Evolutionary conservation across 108 stramenopile species (phyloP), one percentile per base, ranked within the genome.

Genomic region (Nannochloropsis gaditana): DNA sequence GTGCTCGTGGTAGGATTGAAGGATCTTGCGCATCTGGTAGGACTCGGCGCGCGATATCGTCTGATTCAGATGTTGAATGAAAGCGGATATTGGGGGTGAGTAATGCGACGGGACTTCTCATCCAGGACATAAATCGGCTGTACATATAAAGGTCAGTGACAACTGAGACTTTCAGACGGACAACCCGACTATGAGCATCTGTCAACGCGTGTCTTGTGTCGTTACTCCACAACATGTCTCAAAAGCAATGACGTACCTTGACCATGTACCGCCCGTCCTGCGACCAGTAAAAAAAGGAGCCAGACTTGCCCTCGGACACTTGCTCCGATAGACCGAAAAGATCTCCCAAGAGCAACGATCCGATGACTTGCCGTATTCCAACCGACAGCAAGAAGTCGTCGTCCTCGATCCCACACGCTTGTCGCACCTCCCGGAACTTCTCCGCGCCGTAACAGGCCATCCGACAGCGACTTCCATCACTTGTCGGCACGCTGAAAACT

Each of bases 381-480:
- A 73, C 59, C 19, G 59, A 73, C 59, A 73, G n/a, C 59, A 73
- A 73, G n/a, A 73, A 73, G n/a, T 73, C 59, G n/a, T 73, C 59
- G n/a, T 73, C 59, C 59, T 73, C 59, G n/a, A 73, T 73, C 59
- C 59, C 59, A 6, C 59, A 73, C 59, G 59, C 59, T n/a, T 73
- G 59, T 73, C 59, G 59, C 59, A 73, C 59, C 8, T 73, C 59
- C 59, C 59, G 4, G 59, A 73, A 73, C n/a, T 73, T 73, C 59
- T 73, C 59, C 59, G 59, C 59, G 6, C 59, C 59, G n/a, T 73
- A 73, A 15, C 19, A 73, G n/a, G 59, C 59, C 59, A 73, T 73
- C n/a, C 59, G 59, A 73, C 59, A 73, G 15, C 59, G 15, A n/a
- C 19, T n/a, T 73, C 59, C 59, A n/a, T 73, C 59, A 73, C 59